phyloP scores from a whole-genome alignment of 2,329 filamentous ascomycete genomes.

The Ophiosphaerella korrae region DNA sequence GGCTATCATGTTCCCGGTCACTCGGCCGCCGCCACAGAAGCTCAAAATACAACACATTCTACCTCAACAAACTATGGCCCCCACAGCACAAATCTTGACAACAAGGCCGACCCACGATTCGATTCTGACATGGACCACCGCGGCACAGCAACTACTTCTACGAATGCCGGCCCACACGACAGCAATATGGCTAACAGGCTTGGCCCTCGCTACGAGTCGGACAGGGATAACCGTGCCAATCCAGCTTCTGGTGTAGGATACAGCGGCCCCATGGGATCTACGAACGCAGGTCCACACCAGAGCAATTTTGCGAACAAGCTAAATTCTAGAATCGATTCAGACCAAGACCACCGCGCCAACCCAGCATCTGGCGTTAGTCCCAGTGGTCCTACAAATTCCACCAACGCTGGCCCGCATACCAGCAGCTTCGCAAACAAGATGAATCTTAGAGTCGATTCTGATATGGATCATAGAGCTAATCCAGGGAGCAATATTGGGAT shows the following conservation, averaged over 20 bases:
- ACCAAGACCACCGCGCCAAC: slow-evolving; percentile 19
- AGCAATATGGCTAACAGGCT: slow-evolving; percentile 38
- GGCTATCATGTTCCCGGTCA: slow-evolving; percentile 24
- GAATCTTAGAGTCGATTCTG: slow-evolving; percentile 28
- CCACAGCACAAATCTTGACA: slow-evolving; percentile 37
- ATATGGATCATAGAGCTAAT: slow-evolving; percentile 21
- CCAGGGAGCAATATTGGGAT: slow-evolving; percentile 5
- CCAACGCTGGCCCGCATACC: slow-evolving; percentile 10
- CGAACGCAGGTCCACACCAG: slow-evolving; percentile 35
- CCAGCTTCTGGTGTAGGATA: slow-evolving; percentile 26
- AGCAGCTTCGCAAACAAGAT: slow-evolving; percentile 20
- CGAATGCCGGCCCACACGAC: slow-evolving; percentile 35
- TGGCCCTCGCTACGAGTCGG: slow-evolving; percentile 32
- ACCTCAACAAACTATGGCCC: slow-evolving; percentile 39
- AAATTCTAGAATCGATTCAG: slow-evolving; percentile 40
- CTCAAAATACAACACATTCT: slow-evolving; percentile 22
- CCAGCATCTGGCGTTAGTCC: slow-evolving; percentile 26
- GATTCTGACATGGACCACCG: slow-evolving; percentile 35
- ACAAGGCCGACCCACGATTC: slow-evolving; percentile 40
- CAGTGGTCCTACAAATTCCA: slow-evolving; percentile 23
- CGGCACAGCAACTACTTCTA: slow-evolving; percentile 22
- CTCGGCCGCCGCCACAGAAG: slow-evolving; percentile 30
- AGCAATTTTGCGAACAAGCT: slow-evolving; percentile 39
- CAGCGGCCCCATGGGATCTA: slow-evolving; percentile 22
- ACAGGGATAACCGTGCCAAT: slow-evolving; percentile 36